Percentiles rank a stretch among this genome's conserved stretches.
phyloP scores from a whole-genome alignment of 2,329 filamentous ascomycete species.

The Alternaria rosae region DNA sequence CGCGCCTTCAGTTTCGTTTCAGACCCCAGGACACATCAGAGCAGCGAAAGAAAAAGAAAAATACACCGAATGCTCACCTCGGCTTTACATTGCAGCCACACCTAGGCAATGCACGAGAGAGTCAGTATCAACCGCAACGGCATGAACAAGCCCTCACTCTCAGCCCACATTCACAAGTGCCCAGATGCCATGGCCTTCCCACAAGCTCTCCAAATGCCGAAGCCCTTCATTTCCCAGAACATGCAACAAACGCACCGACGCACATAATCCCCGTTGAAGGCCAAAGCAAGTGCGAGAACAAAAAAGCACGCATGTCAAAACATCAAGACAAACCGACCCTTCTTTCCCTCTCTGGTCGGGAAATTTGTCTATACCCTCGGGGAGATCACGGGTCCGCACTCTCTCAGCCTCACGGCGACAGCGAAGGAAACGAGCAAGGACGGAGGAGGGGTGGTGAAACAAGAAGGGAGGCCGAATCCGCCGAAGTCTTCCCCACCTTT shows the following conservation, averaged over 20 bases:
- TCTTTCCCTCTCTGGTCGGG: background rate
- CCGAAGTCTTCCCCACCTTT: background rate
- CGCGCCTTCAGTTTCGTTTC: background rate
- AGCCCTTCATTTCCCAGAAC: background rate
- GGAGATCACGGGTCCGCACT: background rate
- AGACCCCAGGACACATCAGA: background rate
- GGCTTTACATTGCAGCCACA: background rate
- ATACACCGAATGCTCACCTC: background rate
- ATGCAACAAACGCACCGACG: background rate
- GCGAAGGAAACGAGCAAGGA: background rate
- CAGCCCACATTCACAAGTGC: background rate
- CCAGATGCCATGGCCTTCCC: background rate
- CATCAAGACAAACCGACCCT: background rate
- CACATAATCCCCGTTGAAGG: background rate
- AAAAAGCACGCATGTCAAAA: background rate
- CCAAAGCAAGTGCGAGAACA: background rate
- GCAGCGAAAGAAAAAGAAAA: background rate
- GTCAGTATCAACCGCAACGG: background rate
- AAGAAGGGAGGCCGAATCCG: background rate
- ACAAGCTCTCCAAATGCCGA: background rate
- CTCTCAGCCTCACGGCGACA: background rate
- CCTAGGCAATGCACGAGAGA: background rate
- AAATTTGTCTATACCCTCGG: background rate
- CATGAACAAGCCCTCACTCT: background rate
- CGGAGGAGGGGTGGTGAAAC: background rate